phyloP scores from a whole-genome alignment of 345 rosid genomes.

The Litchi chinensis region DNA sequence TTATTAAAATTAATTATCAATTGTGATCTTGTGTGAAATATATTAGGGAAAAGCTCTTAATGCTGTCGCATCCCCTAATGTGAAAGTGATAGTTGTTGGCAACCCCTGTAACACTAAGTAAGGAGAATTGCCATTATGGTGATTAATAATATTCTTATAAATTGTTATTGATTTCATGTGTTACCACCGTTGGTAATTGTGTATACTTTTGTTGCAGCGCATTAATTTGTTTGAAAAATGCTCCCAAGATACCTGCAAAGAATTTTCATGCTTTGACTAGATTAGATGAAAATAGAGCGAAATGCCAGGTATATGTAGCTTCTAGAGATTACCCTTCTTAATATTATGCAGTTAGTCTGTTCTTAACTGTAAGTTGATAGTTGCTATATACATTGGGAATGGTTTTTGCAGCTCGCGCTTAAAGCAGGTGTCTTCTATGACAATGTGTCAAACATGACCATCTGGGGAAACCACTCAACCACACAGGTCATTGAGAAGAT shows the following conservation, averaged over 20 bases:
- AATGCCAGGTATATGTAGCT: constrained; percentile 74
- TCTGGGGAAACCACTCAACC: constrained; percentile 99
- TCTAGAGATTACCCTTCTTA: background rate
- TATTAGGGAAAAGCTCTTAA: constrained; percentile 87
- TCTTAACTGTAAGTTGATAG: background rate
- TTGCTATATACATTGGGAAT: background rate
- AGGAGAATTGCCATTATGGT: constrained; percentile 24
- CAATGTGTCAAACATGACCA: constrained; percentile 91
- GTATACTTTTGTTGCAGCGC: constrained; percentile 54
- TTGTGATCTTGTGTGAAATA: constrained; percentile 12
- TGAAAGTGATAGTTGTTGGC: constrained; percentile 94
- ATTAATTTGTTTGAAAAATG: constrained; percentile 91
- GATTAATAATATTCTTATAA: background rate
- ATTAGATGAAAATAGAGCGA: constrained; percentile 95
- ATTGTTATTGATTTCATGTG: background rate
- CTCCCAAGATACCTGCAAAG: constrained; percentile 93
- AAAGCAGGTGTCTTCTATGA: constrained; percentile 98
- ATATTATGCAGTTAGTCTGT: background rate
- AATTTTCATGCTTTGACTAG: constrained; percentile 95
- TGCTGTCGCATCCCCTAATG: constrained; percentile 82
- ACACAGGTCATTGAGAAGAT: constrained; percentile 70
- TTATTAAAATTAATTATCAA: background rate
- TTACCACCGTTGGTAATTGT: background rate
- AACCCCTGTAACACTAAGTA: constrained; percentile 99
- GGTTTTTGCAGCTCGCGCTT: constrained; percentile 73